These are phyloP conservation scores for Pythium brachiatum DNA, from an alignment of 352 stramenopile species.

Conservation along the genomic window DNA sequence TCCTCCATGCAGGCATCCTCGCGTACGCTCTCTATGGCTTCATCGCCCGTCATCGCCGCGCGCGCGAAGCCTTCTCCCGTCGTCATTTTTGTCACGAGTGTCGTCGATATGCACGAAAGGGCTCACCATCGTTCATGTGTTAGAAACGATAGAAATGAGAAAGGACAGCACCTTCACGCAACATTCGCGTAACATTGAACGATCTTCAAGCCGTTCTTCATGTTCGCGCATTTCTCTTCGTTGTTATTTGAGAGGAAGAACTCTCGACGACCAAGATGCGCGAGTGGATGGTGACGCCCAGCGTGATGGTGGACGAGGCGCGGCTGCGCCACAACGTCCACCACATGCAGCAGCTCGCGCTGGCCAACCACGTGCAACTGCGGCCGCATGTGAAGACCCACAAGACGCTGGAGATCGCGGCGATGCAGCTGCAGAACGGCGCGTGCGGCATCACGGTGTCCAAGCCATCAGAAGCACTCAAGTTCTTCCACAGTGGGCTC, in stretches of 20 bases:
- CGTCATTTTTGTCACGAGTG: not conserved
- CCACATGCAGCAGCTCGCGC: conserved; percentile 61
- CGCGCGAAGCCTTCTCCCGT: not conserved
- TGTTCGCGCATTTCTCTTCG: not conserved
- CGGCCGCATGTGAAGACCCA: conserved; percentile 76
- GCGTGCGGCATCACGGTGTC: conserved; percentile 63
- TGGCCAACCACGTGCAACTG: conserved; percentile 42
- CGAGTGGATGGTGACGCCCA: conserved; percentile 62
- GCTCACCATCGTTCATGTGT: not conserved
- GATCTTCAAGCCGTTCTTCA: not conserved
- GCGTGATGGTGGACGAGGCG: conserved; percentile 56
- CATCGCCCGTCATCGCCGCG: not conserved
- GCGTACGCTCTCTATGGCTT: not conserved
- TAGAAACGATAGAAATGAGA: not conserved
- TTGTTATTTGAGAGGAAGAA: not conserved
- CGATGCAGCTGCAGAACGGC: conserved; percentile 47
- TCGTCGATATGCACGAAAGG: not conserved
- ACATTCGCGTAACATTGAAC: conserved; percentile 7
- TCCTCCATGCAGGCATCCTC: not conserved
- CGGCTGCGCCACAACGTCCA: conserved; percentile 61
- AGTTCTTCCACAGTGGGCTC: conserved; percentile 52
- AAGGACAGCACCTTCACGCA: not conserved
- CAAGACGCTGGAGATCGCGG: conserved; percentile 70
- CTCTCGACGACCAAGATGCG: conserved; percentile 25
- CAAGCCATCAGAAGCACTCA: conserved; percentile 65